phyloP scores from a whole-genome alignment of 768 basidiomycete species.

The Neoboletus brunneissimus region DNA sequence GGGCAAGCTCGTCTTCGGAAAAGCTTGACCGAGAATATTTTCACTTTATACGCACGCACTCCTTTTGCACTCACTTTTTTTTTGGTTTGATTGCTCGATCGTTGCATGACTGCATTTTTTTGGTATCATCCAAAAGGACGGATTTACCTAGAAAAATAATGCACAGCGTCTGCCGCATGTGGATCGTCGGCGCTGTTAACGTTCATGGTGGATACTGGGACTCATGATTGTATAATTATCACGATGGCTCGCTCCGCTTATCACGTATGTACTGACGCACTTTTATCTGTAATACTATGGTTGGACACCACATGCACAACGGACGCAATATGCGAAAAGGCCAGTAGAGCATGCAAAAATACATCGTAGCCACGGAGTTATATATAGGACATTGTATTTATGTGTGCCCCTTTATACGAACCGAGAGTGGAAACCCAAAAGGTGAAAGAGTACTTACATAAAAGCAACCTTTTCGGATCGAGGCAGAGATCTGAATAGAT shows the following conservation, averaged over 20 bases:
- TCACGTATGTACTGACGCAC: conserved; percentile 16
- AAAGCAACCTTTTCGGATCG: neutral
- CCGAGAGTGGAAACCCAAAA: neutral
- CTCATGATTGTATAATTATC: conserved; percentile 20
- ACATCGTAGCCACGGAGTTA: neutral
- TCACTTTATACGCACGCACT: conserved; percentile 1
- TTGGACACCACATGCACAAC: neutral
- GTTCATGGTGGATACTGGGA: conserved; percentile 17
- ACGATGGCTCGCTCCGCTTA: conserved; percentile 5
- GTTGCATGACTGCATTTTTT: neutral
- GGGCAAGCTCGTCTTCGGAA: conserved; percentile 50
- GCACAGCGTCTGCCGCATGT: conserved; percentile 10
- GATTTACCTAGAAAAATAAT: neutral
- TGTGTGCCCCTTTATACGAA: neutral
- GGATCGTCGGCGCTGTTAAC: conserved; percentile 9
- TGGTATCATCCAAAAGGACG: conserved; percentile 2
- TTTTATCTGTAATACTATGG: conserved; percentile 24
- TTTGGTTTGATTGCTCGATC: neutral
- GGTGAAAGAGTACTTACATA: neutral
- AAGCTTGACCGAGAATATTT: conserved; percentile 26
- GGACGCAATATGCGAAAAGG: neutral
- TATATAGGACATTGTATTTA: neutral
- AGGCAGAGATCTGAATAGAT: too few species aligned
- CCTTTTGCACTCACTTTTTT: neutral
- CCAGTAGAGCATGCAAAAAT: neutral